Evolutionary conservation across 1,284 basidiomycete genomes (phyloP).

Genomic region (Mycosarcoma mackinlayi): DNA sequence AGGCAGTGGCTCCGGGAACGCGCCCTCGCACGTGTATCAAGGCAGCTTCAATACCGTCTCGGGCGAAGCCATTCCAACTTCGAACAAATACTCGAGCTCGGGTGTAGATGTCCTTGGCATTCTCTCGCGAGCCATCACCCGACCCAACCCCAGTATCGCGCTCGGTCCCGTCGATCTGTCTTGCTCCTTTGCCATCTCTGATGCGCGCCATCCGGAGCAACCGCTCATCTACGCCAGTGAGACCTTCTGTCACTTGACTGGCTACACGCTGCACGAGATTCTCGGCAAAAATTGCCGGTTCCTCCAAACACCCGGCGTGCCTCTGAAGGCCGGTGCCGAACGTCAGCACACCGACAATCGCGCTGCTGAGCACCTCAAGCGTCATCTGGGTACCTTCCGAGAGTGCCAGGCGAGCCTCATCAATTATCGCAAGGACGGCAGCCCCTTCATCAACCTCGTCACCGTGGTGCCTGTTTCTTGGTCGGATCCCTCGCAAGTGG

Average conservation of each 20-base stretch:
- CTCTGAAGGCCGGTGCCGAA: constrained; percentile 75
- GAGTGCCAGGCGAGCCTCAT: constrained; percentile 83
- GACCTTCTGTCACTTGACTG: constrained; percentile 82
- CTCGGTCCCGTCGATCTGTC: constrained; percentile 92
- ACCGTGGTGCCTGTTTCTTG: constrained; percentile 64
- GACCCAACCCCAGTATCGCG: constrained; percentile 79
- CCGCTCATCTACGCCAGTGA: constrained; percentile 90
- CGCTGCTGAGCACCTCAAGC: constrained; percentile 73
- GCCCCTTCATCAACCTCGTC: constrained; percentile 76
- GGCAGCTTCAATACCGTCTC: constrained; percentile 36
- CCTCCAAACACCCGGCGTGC: constrained; percentile 80
- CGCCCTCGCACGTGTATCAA: constrained; percentile 29
- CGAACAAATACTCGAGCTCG: constrained; percentile 79
- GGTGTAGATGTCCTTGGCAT: constrained; percentile 90
- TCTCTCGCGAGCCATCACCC: constrained; percentile 79
- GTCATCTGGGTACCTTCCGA: constrained; percentile 38
- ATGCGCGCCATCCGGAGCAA: constrained; percentile 80
- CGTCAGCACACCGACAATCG: constrained; percentile 78
- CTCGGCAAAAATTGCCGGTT: constrained; percentile 68
- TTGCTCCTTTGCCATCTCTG: constrained; percentile 88
- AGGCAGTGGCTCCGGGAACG: constrained; percentile 1
- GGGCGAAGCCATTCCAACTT: constrained; percentile 33
- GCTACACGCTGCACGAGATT: constrained; percentile 75
- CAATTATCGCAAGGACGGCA: constrained; percentile 87
- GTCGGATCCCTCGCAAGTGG: constrained; percentile 78